Percentiles rank a stretch among this genome's conserved stretches.
Conservation (phyloP, 164 flowering plant species). For the Piper betle region DNA sequence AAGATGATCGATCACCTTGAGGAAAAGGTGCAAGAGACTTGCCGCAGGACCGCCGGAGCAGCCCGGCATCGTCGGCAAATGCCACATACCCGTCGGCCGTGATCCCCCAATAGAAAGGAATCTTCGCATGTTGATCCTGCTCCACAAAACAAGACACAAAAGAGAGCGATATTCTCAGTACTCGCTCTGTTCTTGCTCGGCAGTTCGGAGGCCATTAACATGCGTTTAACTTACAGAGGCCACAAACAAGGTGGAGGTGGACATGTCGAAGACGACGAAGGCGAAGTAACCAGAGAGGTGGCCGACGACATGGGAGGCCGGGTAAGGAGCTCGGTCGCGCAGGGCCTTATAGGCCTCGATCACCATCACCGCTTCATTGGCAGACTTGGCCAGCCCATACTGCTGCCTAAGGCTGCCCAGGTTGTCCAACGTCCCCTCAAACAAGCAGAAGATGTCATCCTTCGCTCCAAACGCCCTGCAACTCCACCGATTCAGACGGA, state of each 20-base stretch:
- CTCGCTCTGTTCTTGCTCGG: no score
- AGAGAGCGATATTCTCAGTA: no score
- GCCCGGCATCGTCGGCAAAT: conserved; percentile 40
- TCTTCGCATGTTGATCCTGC: conserved; percentile 31
- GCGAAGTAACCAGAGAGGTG: conserved; percentile 64
- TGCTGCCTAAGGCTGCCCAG: conserved; percentile 46
- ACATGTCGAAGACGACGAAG: conserved; percentile 55
- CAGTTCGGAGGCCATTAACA: no score
- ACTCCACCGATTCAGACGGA: not conserved
- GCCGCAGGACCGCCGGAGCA: conserved; percentile 57
- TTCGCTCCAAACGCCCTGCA: conserved; percentile 15
- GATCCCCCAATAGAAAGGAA: conserved; percentile 65
- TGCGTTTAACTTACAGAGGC: conserved; percentile 33
- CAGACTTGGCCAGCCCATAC: conserved; percentile 54
- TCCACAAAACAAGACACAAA: not conserved
- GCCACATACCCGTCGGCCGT: conserved; percentile 70
- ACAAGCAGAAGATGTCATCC: conserved; percentile 61
- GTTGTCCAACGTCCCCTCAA: conserved; percentile 53
- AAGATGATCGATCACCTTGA: conserved; percentile 21
- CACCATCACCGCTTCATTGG: conserved; percentile 65
- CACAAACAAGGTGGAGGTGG: conserved; percentile 43
- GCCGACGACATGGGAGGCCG: conserved; percentile 62
- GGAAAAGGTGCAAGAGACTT: conserved; percentile 83
- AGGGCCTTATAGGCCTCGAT: conserved; percentile 75
- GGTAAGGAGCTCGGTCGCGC: conserved; percentile 77